Percentiles rank a stretch among this genome's conserved stretches.
Conservation (phyloP, 169 alveolate species). For the Plasmodium gonderi region DNA sequence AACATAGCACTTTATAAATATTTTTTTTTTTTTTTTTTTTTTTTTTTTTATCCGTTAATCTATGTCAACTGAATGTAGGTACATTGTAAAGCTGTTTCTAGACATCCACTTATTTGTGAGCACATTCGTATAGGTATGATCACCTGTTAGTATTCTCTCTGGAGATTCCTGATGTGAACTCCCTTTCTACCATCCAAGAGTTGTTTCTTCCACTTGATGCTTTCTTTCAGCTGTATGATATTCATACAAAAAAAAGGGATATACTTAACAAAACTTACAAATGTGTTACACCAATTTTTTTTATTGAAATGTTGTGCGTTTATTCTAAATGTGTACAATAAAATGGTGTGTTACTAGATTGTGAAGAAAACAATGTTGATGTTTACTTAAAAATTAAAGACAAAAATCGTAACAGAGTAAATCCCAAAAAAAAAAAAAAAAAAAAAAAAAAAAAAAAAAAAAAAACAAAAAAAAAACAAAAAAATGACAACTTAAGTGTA, state of each 20-base stretch:
- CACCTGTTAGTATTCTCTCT: not conserved
- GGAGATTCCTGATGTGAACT: not conserved
- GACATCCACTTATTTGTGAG: not conserved
- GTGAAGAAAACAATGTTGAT: not conserved
- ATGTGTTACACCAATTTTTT: not conserved
- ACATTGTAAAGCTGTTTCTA: not conserved
- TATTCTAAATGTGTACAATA: not conserved
- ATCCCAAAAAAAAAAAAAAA: not conserved
- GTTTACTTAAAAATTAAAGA: constrained; percentile 33
- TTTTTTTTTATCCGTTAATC: not conserved
- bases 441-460: too few relatives aligned
- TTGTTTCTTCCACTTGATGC: not conserved
- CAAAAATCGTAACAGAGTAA: not conserved
- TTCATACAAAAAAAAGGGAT: not conserved
- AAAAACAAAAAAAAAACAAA: not conserved
- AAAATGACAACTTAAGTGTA: constrained; percentile 5
- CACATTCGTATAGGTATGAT: not conserved
- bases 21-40: not conserved
- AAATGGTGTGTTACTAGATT: not conserved
- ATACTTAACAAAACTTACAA: not conserved
- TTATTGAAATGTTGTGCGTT: not conserved
- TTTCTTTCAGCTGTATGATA: too few relatives aligned
- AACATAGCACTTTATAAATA: not conserved
- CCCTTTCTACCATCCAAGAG: not conserved
- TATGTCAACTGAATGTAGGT: not conserved